These are phyloP conservation scores for Acephala macrosclerotiorum DNA, from an alignment of 2,329 filamentous ascomycete genomes.

Conservation along the genomic window DNA sequence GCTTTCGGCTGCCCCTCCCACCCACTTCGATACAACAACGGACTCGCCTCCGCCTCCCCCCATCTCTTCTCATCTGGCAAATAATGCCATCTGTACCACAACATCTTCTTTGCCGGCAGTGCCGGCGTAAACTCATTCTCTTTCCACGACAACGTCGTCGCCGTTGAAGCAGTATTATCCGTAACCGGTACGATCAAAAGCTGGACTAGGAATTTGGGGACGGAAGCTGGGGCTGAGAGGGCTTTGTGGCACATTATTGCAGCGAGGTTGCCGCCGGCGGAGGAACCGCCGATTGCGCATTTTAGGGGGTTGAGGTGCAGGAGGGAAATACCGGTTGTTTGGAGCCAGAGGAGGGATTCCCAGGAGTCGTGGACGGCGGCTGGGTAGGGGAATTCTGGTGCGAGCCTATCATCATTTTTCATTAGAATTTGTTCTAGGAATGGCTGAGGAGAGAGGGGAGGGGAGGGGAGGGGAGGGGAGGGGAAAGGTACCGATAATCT, in stretches of 20 bases:
- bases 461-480: background rate
- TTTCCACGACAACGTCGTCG: slow-evolving; percentile 55
- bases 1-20: slow-evolving; percentile 59
- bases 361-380: slow-evolving; percentile 64
- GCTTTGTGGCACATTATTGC: slow-evolving; percentile 60
- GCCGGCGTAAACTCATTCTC: slow-evolving; percentile 59
- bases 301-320: slow-evolving; percentile 52
- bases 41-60: slow-evolving; percentile 60
- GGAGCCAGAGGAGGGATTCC: slow-evolving; percentile 59
- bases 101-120: slow-evolving; percentile 63
- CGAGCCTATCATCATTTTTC: slow-evolving; percentile 56
- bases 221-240: slow-evolving; percentile 29
- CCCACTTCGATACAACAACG: slow-evolving; percentile 55
- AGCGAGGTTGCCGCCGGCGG: slow-evolving; percentile 60
- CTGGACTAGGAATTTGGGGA: slow-evolving; percentile 54
- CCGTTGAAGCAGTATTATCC: slow-evolving; percentile 60
- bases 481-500: slow-evolving; percentile 56
- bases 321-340: slow-evolving; percentile 24
- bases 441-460: background rate
- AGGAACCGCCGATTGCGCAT: slow-evolving; percentile 57
- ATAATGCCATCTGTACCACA: slow-evolving; percentile 67
- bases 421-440: too few relatives aligned
- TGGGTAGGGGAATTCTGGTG: slow-evolving; percentile 63
- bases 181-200: slow-evolving; percentile 64
- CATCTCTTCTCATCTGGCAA: slow-evolving; percentile 56